phyloP scores from a whole-genome alignment of 345 rosid species.

The Atalantia buxifolia region DNA sequence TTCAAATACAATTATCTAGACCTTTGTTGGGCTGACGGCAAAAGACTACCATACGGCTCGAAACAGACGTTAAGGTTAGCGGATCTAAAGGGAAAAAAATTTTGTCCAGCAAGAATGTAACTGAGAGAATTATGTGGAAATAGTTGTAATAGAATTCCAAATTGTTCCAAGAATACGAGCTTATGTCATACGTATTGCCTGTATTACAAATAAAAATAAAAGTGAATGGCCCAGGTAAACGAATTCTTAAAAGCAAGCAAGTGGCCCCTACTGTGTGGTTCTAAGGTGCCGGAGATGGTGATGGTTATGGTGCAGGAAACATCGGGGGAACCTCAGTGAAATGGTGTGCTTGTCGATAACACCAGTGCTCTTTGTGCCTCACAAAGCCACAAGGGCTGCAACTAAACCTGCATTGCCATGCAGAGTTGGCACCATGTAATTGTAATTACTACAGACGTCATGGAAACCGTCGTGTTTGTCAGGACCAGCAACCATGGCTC shows the following conservation, averaged over 20 bases:
- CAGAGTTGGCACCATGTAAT: conserved; percentile 95
- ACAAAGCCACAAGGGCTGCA: conserved; percentile 86
- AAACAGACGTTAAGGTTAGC: neutral
- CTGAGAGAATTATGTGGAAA: conserved; percentile 1
- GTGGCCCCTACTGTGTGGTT: conserved; percentile 29
- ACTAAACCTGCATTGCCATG: conserved; percentile 90
- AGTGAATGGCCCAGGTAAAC: conserved; percentile 16
- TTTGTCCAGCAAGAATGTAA: neutral
- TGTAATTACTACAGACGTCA: conserved; percentile 82
- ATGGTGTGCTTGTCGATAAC: conserved; percentile 84
- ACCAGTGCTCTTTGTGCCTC: conserved; percentile 49
- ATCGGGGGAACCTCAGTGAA: conserved; percentile 86
- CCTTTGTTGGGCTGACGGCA: neutral
- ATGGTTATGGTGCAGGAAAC: conserved; percentile 69
- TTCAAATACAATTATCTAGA: neutral
- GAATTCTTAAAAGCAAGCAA: conserved; percentile 10
- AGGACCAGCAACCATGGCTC: conserved; percentile 99
- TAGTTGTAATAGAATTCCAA: conserved; percentile 20
- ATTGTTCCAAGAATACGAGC: conserved; percentile 33
- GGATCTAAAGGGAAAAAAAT: neutral
- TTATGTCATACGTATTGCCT: conserved; percentile 26
- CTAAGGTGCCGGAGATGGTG: conserved; percentile 99
- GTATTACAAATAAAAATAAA: conserved; percentile 21
- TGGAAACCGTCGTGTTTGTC: conserved; percentile 80
- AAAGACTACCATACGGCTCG: neutral